Evolutionary conservation across 2,329 filamentous ascomycete genomes (phyloP).

Genomic region (Hymenoscyphus occultus): DNA sequence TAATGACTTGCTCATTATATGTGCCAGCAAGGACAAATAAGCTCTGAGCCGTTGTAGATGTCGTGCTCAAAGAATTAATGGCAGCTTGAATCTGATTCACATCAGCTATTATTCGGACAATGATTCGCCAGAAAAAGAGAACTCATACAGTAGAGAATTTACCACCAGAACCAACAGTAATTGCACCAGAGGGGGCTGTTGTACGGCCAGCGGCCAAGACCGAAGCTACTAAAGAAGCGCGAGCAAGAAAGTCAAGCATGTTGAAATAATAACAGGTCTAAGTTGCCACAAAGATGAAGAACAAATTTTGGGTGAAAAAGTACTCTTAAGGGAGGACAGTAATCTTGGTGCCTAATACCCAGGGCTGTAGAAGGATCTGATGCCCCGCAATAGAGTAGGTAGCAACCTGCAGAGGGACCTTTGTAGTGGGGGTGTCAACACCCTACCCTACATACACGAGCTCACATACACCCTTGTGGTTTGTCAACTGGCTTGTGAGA

Average conservation of each 20-base stretch:
- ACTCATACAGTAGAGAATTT: constrained; percentile 43
- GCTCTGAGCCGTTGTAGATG: constrained; percentile 44
- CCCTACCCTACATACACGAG: background rate
- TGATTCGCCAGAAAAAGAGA: constrained; percentile 5
- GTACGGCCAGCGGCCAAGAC: constrained; percentile 38
- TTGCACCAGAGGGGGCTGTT: constrained; percentile 45
- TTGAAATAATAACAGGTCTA: constrained; percentile 13
- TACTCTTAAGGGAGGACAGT: background rate
- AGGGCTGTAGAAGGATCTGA: background rate
- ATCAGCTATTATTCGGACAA: background rate
- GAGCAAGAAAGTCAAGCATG: constrained; percentile 31
- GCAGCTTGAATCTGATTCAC: constrained; percentile 44
- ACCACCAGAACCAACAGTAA: constrained; percentile 43
- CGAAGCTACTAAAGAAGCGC: constrained; percentile 27
- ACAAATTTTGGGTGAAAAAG: background rate
- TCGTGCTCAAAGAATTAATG: constrained; percentile 48
- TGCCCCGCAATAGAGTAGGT: background rate
- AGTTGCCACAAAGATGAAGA: background rate
- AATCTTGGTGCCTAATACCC: background rate
- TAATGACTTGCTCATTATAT: constrained; percentile 56
- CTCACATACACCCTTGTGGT: background rate
- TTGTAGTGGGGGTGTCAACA: background rate
- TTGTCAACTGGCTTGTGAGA: background rate
- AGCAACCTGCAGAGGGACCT: background rate
- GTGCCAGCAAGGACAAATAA: constrained; percentile 57